Evolutionary conservation across 106 monocot genomes (phyloP).

Genomic region (Platanthera guangdongensis): DNA sequence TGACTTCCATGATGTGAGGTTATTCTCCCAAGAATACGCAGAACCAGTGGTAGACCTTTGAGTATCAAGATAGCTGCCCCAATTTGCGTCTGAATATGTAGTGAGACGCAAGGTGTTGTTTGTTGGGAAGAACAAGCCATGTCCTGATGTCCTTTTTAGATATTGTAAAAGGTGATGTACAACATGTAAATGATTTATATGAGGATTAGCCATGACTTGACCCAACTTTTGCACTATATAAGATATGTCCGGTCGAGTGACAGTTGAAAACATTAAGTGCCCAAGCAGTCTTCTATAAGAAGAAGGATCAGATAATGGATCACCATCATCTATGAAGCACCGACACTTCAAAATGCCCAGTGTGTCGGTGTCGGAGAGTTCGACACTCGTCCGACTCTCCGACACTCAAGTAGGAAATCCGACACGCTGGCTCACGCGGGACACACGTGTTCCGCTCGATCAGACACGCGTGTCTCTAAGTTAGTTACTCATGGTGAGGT

Average conservation of each 20-base stretch:
- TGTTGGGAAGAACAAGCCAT: not conserved
- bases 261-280: not conserved
- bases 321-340: no score
- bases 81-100: not conserved
- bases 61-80: not conserved
- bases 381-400: no score
- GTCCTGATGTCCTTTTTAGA: not conserved
- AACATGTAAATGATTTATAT: not conserved
- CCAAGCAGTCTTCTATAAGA: not conserved
- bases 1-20: not conserved
- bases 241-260: not conserved
- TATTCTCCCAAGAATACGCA: not conserved
- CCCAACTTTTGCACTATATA: not conserved
- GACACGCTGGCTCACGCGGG: no score
- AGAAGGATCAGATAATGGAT: not conserved
- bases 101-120: not conserved
- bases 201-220: not conserved
- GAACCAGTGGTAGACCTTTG: not conserved
- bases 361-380: no score
- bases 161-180: not conserved
- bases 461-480: no score
- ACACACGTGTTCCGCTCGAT: no score
- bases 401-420: no score
- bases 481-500: no score
- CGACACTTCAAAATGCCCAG: no score